Conservation (phyloP, 192 early-diverging fungal genomes). For the Coemansia sp. region DNA sequence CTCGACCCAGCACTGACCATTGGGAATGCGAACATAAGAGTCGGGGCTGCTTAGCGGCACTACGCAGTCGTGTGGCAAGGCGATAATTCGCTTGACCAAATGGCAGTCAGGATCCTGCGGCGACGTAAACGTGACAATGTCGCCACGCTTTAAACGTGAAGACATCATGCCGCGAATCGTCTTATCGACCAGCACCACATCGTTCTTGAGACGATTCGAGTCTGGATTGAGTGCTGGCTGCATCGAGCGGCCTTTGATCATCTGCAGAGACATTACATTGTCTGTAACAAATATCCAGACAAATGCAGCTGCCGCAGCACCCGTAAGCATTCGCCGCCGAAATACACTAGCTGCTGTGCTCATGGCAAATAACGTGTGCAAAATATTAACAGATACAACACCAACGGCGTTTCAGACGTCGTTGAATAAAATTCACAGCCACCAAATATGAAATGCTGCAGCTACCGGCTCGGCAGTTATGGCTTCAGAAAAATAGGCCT, state of each 20-base stretch:
- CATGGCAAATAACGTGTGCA: conserved; percentile 10
- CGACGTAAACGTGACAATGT: conserved; percentile 67
- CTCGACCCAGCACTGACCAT: conserved; percentile 84
- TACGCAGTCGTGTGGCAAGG: conserved; percentile 72
- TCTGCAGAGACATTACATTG: conserved; percentile 47
- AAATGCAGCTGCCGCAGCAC: conserved; percentile 18
- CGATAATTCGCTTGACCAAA: conserved; percentile 85
- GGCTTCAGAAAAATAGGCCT: neutral
- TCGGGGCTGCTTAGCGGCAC: conserved; percentile 30
- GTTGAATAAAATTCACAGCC: neutral
- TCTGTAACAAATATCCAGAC: conserved; percentile 32
- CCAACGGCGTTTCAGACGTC: neutral
- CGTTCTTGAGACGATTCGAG: conserved; percentile 60
- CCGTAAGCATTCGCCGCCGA: conserved; percentile 14
- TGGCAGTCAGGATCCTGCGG: conserved; percentile 68
- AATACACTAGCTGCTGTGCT: conserved; percentile 9
- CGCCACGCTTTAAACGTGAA: conserved; percentile 54
- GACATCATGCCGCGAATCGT: conserved; percentile 53
- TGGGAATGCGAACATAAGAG: conserved; percentile 62
- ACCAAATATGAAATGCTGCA: neutral
- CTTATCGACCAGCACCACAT: conserved; percentile 68
- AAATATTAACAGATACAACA: neutral
- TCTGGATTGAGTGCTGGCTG: conserved; percentile 78
- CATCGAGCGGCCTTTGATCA: conserved; percentile 57
- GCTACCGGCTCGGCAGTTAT: neutral